These are phyloP conservation scores for Trichaptum fuscoviolaceum DNA, from an alignment of 768 basidiomycete genomes.

Conservation along the genomic window DNA sequence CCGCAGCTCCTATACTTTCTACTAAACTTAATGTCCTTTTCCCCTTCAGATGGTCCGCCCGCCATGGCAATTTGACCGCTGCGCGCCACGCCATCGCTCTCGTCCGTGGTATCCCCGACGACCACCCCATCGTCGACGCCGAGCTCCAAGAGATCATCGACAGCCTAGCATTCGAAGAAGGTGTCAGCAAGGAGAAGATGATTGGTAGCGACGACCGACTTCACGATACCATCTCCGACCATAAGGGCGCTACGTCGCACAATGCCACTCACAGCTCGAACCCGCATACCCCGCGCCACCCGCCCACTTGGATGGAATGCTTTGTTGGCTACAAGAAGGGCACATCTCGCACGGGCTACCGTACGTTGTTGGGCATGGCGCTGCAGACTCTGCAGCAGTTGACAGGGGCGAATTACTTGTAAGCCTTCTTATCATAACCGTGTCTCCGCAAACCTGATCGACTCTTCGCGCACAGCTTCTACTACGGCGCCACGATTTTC, in stretches of 20 bases:
- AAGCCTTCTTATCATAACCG: constrained; percentile 7
- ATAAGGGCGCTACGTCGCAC: background rate
- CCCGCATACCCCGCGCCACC: constrained; percentile 1
- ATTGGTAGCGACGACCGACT: constrained; percentile 19
- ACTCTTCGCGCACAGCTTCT: constrained; percentile 31
- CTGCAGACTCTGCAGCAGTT: constrained; percentile 71
- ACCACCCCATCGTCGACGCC: constrained; percentile 36
- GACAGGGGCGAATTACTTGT: constrained; percentile 62
- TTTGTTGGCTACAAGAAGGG: constrained; percentile 34
- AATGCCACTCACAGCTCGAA: background rate
- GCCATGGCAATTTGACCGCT: constrained; percentile 40
- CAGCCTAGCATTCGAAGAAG: background rate
- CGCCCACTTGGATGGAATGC: constrained; percentile 56
- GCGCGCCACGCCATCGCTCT: constrained; percentile 44
- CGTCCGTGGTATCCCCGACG: constrained; percentile 40
- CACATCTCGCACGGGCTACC: constrained; percentile 53
- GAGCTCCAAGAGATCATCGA: constrained; percentile 28
- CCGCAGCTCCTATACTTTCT: constrained; percentile 5
- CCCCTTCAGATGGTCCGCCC: constrained; percentile 47
- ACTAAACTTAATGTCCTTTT: constrained; percentile 4
- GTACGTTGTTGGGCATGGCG: constrained; percentile 56
- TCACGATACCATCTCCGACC: background rate
- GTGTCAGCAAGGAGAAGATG: constrained; percentile 41
- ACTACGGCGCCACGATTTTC: constrained; percentile 61
- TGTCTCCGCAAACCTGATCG: constrained; percentile 7